Evolutionary conservation across 164 flowering plant species (phyloP).

Genomic region (Vitis cinerea): DNA sequence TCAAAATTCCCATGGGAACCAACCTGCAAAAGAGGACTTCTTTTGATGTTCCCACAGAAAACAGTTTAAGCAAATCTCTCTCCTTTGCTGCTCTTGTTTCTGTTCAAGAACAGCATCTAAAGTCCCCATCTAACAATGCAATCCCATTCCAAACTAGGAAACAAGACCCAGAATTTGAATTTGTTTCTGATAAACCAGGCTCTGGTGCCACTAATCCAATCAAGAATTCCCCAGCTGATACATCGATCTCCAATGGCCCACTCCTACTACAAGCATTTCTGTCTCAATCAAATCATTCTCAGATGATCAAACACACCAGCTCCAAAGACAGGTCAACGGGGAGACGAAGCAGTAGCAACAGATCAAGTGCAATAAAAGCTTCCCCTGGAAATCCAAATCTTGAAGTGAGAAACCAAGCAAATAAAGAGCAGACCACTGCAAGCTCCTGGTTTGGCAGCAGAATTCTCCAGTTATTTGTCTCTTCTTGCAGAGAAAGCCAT

Average conservation of each 20-base stretch:
- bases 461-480: conserved; percentile 18
- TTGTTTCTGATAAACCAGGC: neutral
- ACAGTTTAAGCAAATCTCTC: conserved; percentile 23
- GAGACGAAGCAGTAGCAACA: conserved; percentile 6
- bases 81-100: conserved; percentile 31
- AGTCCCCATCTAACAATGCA: neutral
- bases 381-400: neutral
- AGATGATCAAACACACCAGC: neutral
- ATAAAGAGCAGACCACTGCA: conserved; percentile 9
- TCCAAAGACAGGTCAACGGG: neutral
- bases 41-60: conserved; percentile 13
- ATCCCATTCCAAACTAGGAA: neutral
- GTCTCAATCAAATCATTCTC: conserved; percentile 1
- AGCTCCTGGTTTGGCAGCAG: conserved; percentile 15
- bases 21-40: conserved; percentile 13
- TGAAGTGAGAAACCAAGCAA: conserved; percentile 11
- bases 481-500: conserved; percentile 29
- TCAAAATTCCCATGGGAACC: conserved; percentile 15
- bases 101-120: conserved; percentile 24
- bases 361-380: neutral
- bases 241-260: conserved; percentile 13
- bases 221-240: conserved; percentile 4
- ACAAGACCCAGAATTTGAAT: conserved; percentile 23
- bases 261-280: conserved; percentile 7
- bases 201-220: neutral